Evolutionary conservation across 768 basidiomycete genomes (phyloP), one percentile per base, ranked within the genome.

Genomic region (Coprinopsis sp.): DNA sequence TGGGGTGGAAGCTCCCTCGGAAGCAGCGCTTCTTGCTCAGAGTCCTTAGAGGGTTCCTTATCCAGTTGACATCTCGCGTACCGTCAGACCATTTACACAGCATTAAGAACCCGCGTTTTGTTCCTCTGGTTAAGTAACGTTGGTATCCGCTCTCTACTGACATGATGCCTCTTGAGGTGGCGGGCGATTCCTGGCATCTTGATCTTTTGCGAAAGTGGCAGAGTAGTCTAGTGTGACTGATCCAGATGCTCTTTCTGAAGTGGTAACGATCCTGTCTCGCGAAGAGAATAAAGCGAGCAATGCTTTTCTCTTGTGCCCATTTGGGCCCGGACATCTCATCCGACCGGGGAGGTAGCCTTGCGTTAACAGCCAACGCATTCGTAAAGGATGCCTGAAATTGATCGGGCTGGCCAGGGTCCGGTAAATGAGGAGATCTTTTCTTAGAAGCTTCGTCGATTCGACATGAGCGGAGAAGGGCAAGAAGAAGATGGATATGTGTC

Each of bases 41-140:
- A n/a, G 34, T 18, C 16, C 37, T 39, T 39, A 39, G 18, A 39
- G 37, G 37, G 37, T 39, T 39, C 37, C 37, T 39, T 22, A 39
- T 39, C 37, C 25, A 39, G 37, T 16, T n/a, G n/a, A n/a, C n/a
- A n/a, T n/a, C n/a, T n/a, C n/a, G n/a, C n/a, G n/a, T n/a, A n/a
- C 34, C 16, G 34, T 18, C 12, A 36, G 13, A 18, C 6, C 34
- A 18, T 14, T 36, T 12, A 14, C 34, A 18, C 7, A 36, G 34
- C 34, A n/a, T n/a, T n/a, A 31, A 31, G 29, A n/a, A n/a, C 29
- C n/a, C n/a, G n/a, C n/a, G n/a, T n/a, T n/a, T n/a, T n/a, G n/a
- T n/a, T n/a, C n/a, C n/a, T n/a, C n/a, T n/a, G n/a, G n/a, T n/a
- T n/a, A n/a, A n/a, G n/a, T n/a, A n/a, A n/a, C n/a, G n/a, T n/a